These are phyloP conservation scores for Linum lewisii DNA, from an alignment of 345 rosid genomes.

Conservation along the genomic window DNA sequence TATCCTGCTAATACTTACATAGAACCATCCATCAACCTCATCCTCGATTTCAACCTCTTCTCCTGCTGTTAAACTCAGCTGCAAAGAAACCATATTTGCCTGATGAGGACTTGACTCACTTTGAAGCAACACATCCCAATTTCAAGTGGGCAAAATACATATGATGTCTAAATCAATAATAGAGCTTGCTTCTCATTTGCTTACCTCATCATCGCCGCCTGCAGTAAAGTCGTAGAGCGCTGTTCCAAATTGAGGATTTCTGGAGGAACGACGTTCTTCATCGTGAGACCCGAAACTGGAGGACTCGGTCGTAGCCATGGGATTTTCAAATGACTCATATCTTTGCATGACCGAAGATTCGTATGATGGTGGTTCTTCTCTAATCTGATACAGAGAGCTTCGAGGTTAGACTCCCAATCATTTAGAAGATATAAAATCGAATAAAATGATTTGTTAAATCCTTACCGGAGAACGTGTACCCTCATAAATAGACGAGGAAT, in stretches of 20 bases:
- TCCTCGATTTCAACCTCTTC: conserved; percentile 90
- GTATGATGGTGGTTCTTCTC: conserved; percentile 93
- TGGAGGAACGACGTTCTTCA: conserved; percentile 48
- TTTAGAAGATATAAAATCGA: neutral
- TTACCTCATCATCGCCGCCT: conserved; percentile 99
- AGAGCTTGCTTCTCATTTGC: neutral
- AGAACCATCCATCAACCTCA: conserved; percentile 98
- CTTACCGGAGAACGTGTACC: conserved; percentile 66
- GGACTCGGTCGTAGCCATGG: conserved; percentile 50
- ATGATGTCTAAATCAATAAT: no score
- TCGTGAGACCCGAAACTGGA: conserved; percentile 60
- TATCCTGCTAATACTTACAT: conserved; percentile 58
- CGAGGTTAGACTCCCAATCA: conserved; percentile 10
- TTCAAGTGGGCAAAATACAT: neutral
- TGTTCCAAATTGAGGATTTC: conserved; percentile 54
- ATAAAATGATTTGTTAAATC: conserved; percentile 13
- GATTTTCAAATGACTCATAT: conserved; percentile 69
- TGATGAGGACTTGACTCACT: neutral
- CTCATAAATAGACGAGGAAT: conserved; percentile 46
- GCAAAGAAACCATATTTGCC: conserved; percentile 24
- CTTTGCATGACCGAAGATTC: conserved; percentile 47
- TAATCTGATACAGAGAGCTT: conserved; percentile 35
- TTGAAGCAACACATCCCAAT: neutral
- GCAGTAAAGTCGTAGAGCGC: conserved; percentile 96
- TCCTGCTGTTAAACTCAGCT: conserved; percentile 87